Conservation (phyloP, 805 yeast genomes). For the Spathaspora passalidarum region DNA sequence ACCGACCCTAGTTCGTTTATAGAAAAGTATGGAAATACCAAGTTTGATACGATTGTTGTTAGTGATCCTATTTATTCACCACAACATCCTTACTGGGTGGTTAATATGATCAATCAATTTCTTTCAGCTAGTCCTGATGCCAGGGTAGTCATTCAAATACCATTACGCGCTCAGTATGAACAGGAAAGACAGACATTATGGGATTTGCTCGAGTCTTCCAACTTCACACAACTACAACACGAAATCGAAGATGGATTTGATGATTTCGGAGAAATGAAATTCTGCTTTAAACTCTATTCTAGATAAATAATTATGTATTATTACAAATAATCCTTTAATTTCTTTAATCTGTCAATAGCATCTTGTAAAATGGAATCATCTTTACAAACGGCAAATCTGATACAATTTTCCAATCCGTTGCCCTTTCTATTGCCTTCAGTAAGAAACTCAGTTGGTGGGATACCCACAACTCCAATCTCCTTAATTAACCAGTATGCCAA, state of each 20-base stretch:
- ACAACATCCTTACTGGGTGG: constrained; percentile 74
- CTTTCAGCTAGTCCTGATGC: constrained; percentile 30
- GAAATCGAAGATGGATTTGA: constrained; percentile 67
- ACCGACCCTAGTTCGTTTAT: constrained; percentile 47
- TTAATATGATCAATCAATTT: constrained; percentile 53
- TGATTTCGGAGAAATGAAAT: constrained; percentile 77
- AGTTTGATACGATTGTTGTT: constrained; percentile 60
- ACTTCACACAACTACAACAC: constrained; percentile 32
- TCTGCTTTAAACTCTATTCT: constrained; percentile 43
- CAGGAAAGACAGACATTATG: constrained; percentile 62
- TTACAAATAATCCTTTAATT: constrained; percentile 58
- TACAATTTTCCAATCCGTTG: constrained; percentile 72
- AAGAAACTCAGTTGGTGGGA: constrained; percentile 96
- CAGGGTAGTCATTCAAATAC: constrained; percentile 67
- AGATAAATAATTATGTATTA: constrained; percentile 2
- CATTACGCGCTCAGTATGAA: constrained; percentile 66
- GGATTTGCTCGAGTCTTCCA: constrained; percentile 40
- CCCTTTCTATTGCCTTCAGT: constrained; percentile 58
- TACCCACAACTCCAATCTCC: constrained; percentile 91
- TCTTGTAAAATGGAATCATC: constrained; percentile 76
- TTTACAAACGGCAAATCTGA: constrained; percentile 96
- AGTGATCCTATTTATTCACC: constrained; percentile 90
- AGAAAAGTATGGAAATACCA: constrained; percentile 20
- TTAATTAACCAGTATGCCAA: constrained; percentile 90
- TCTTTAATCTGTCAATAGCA: constrained; percentile 74